Evolutionary conservation across 1,284 basidiomycete species (phyloP), one percentile per base, ranked within the genome.

Genomic region (Tilletia caries): DNA sequence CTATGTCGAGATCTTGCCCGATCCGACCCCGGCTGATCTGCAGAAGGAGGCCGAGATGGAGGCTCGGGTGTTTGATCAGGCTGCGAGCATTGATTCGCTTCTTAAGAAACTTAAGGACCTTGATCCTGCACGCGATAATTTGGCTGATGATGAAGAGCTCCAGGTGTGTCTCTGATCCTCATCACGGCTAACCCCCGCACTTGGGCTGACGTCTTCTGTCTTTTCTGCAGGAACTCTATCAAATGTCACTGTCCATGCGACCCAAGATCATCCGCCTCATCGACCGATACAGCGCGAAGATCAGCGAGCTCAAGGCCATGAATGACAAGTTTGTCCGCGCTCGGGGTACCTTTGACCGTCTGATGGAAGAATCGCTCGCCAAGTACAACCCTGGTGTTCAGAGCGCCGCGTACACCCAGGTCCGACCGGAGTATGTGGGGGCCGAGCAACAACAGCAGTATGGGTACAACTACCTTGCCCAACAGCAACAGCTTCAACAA

Each of bases 211-310:
- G 10, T 13, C 15, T 54, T 54, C 27, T 54, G 52, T 2, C 5
- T 54, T 6, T 3, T 27, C 52, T 64, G 34, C 75, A 93, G 90
- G 94, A 96, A 81, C 85, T 98, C 68, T 98, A 98, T 84, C 89
- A 93, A 70, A 89, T 89, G 18, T 91, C 91, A 77, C 93, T 98
- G 87, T 87, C 89, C 1, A 85, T 98, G 65, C 88, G 95, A 70
- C 93, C 93, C 2, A 94, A 93, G 87, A 96, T 98, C 73, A 93
- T 95, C 73, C 93, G 93, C 78, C 85, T 99, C 68, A 97, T 98
- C 77, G 93, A 97, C 82, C 95, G 95, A 85, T 98, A 99, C 84
- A 76, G 73, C 58, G 74, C 72, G 66, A 82, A 82, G 70, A 75
- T 83, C 52, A 71, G 75, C 43, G 92, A 94, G 83, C 86, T 94